phyloP scores from a whole-genome alignment of 148 eudicot genomes.

The Limonium bicolor region DNA sequence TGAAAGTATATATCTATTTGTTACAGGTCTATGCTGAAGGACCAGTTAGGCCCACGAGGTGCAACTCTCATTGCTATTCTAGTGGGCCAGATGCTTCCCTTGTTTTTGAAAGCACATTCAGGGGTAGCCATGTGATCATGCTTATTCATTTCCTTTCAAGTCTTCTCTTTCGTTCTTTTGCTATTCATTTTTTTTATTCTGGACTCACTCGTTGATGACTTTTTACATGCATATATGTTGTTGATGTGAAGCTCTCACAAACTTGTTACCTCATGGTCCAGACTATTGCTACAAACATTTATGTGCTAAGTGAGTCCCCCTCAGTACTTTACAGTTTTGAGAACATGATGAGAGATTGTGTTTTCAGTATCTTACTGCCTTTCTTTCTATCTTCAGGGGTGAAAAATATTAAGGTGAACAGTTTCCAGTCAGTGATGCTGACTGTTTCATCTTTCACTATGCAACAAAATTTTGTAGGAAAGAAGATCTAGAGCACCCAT shows the following conservation, averaged over 20 bases:
- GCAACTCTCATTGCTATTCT: constrained; percentile 97
- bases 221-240: constrained; percentile 38
- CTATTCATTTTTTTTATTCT: not conserved
- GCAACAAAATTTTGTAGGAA: too few relatives aligned
- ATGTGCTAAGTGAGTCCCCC: constrained; percentile 54
- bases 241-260: constrained; percentile 97
- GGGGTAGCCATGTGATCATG: constrained; percentile 95
- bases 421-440: constrained; percentile 63
- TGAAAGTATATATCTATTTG: too few relatives aligned
- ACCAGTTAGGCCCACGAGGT: constrained; percentile 96
- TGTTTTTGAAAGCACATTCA: constrained; percentile 82
- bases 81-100: constrained; percentile 88
- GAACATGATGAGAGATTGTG: not conserved
- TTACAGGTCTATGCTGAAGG: constrained; percentile 96
- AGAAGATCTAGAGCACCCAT: too few relatives aligned
- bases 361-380: not conserved
- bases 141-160: constrained; percentile 14
- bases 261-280: constrained; percentile 93
- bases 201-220: not conserved
- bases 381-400: constrained; percentile 31
- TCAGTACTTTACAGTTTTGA: not conserved
- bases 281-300: constrained; percentile 78
- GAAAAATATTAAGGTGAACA: constrained; percentile 75
- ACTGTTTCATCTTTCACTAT: constrained; percentile 83
- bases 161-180: not conserved